Conservation (phyloP, 495 filamentous ascomycete genomes). For the Melanomma pulvis-pyrius region DNA sequence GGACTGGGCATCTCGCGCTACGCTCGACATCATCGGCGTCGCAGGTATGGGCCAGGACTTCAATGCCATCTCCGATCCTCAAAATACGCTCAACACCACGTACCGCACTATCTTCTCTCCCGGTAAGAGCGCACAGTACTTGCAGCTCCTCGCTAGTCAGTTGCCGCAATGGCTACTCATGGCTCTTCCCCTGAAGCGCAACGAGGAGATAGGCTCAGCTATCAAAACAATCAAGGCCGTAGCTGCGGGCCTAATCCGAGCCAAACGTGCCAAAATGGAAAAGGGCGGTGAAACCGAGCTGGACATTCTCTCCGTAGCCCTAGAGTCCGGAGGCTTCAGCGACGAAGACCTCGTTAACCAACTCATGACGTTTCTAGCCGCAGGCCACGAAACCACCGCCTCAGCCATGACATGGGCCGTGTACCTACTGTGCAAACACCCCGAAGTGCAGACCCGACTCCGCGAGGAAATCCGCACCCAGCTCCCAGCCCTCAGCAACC, state of each 20-base stretch:
- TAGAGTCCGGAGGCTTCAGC: constrained; percentile 73
- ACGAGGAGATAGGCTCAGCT: constrained; percentile 60
- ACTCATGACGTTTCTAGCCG: constrained; percentile 92
- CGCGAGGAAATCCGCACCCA: constrained; percentile 63
- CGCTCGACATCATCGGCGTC: constrained; percentile 85
- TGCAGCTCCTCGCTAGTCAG: constrained; percentile 52
- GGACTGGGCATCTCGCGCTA: constrained; percentile 68
- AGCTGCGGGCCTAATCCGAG: constrained; percentile 66
- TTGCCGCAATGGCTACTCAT: constrained; percentile 55
- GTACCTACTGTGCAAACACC: constrained; percentile 62
- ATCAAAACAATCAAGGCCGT: constrained; percentile 61
- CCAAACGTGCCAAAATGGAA: constrained; percentile 66
- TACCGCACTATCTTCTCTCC: constrained; percentile 65
- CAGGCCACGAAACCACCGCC: constrained; percentile 82
- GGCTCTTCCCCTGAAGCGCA: constrained; percentile 66
- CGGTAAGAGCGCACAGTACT: constrained; percentile 44
- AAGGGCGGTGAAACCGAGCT: constrained; percentile 54
- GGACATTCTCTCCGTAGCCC: constrained; percentile 83
- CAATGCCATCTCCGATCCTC: constrained; percentile 63
- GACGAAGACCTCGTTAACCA: constrained; percentile 86
- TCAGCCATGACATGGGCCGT: constrained; percentile 63
- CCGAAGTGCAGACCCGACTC: constrained; percentile 58
- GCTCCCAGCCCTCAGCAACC: constrained; percentile 60
- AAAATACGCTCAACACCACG: constrained; percentile 65
- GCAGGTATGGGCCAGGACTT: constrained; percentile 84